A percentile compares a stretch with the other conserved stretches of the same genome.
These are phyloP conservation scores for Aspergillus ochraceus DNA, from an alignment of 2,329 filamentous ascomycete genomes.

Conservation along the genomic window DNA sequence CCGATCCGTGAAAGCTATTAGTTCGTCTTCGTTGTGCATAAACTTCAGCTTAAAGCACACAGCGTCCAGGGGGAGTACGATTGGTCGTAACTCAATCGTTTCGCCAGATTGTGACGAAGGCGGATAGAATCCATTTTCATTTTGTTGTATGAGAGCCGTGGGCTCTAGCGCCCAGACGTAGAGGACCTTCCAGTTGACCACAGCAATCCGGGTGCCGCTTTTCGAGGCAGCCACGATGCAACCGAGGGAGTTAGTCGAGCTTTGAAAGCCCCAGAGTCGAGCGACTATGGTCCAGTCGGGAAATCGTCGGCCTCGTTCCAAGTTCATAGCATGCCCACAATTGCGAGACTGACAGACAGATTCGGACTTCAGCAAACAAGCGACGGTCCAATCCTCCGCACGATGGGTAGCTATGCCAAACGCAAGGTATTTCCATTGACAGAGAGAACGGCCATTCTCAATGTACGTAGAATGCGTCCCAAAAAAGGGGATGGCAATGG, in stretches of 20 bases:
- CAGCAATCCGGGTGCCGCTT: constrained; percentile 39
- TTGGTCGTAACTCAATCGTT: constrained; percentile 32
- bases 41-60: constrained; percentile 42
- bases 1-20: constrained; percentile 43
- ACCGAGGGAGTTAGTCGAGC: constrained; percentile 37
- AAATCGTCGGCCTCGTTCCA: constrained; percentile 42
- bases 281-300: constrained; percentile 37
- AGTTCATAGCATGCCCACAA: constrained; percentile 37
- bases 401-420: constrained; percentile 39
- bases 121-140: constrained; percentile 34
- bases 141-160: constrained; percentile 33
- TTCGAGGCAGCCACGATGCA: constrained; percentile 39
- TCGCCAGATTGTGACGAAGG: constrained; percentile 23
- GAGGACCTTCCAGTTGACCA: constrained; percentile 44
- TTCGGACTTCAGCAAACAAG: constrained; percentile 40
- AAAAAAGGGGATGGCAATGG: constrained; percentile 43
- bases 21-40: constrained; percentile 35
- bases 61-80: constrained; percentile 34
- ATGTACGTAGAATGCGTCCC: constrained; percentile 30
- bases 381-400: constrained; percentile 35
- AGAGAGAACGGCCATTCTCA: constrained; percentile 18
- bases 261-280: constrained; percentile 36
- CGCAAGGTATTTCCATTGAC: constrained; percentile 43
- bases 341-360: constrained; percentile 24
- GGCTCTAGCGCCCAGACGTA: constrained; percentile 44